Base-by-base conservation (phyloP, 2,329 filamentous ascomycete genomes). In the Ramularia endophylla region DNA sequence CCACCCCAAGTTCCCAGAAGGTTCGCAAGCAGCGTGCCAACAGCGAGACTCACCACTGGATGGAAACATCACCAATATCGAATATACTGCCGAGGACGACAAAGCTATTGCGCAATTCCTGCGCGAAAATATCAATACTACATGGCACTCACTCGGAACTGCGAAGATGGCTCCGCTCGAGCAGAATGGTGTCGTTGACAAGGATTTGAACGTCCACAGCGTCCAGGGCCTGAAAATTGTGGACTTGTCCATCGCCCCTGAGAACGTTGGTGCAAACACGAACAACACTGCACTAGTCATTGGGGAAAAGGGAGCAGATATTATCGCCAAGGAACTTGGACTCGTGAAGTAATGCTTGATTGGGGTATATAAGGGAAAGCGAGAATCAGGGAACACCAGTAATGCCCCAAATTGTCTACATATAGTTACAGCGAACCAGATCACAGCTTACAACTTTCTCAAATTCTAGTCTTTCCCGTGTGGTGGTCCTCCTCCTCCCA, bases 261-360 rank as follows among this genome's bases (percentile, higher is more conserved):
- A 59, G 44, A 68, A 67, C 40, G 66, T 71, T 6, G 68, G 63
- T 6, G 67, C 62, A 1, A 71, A 72, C 47, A 71, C 69, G 3
- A 66, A 68, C 44, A 69, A 70, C 40, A 70, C 68, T 3, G 68
- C 68, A 0, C 49, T 70, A 33, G 60, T 59, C 32, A 55, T 68
- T 29, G 65, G 64, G 2, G 65, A 68, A 53, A 67, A 66, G 52
- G 64, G 62, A 0, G 64, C 65, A 8, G 58, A 62, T 38, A 62
- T 68, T 37, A 59, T 70, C 47, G 57, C 57, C 17, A 53, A 51
- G 40, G 65, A 68, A 28, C 48, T 70, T 28, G 65, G 64, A 25
- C 22, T 25, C 11, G 22, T 25, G 22, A 25, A 25, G 11, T 25
- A 25, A 11, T n/a, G n/a, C n/a, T n/a, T n/a, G n/a, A n/a, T n/a